A percentile compares a stretch with the other conserved stretches of the same genome.
Evolutionary conservation across 1,284 basidiomycete species (phyloP).

Genomic region (Sporisorium reilianum): DNA sequence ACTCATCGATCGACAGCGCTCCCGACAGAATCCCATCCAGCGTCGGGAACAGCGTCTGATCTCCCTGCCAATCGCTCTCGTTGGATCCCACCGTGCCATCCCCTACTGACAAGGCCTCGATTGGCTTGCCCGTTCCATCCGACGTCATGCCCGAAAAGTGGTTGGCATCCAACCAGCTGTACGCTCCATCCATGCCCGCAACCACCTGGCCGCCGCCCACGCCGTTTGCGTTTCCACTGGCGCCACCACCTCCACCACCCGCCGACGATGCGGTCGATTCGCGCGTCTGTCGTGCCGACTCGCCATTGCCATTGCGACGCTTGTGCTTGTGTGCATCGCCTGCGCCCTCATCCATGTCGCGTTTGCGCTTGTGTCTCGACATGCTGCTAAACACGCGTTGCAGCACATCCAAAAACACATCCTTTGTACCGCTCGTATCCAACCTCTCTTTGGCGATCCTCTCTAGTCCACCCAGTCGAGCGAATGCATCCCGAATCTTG

Average conservation of each 20-base stretch:
- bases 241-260: constrained; percentile 2
- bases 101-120: constrained; percentile 20
- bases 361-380: constrained; percentile 30
- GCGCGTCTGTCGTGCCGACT: constrained; percentile 27
- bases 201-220: neutral
- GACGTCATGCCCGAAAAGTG: constrained; percentile 7
- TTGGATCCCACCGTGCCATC: constrained; percentile 29
- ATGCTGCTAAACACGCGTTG: constrained; percentile 25
- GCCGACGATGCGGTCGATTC: constrained; percentile 28
- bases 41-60: constrained; percentile 41
- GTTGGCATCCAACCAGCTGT: constrained; percentile 31
- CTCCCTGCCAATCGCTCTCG: constrained; percentile 41
- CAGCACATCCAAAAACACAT: constrained; percentile 45
- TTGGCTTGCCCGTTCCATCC: constrained; percentile 5
- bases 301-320: constrained; percentile 8
- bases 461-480: constrained; percentile 32
- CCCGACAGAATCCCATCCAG: constrained; percentile 44
- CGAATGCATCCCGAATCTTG: constrained; percentile 39
- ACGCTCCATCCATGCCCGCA: constrained; percentile 14
- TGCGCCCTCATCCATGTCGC: constrained; percentile 10
- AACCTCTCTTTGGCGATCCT: constrained; percentile 36
- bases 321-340: constrained; percentile 12
- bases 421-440: constrained; percentile 38
- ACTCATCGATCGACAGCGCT: constrained; percentile 43
- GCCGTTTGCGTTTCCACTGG: neutral